Conservation (phyloP, 2,329 filamentous ascomycete species). For the Colletotrichum falcatum region DNA sequence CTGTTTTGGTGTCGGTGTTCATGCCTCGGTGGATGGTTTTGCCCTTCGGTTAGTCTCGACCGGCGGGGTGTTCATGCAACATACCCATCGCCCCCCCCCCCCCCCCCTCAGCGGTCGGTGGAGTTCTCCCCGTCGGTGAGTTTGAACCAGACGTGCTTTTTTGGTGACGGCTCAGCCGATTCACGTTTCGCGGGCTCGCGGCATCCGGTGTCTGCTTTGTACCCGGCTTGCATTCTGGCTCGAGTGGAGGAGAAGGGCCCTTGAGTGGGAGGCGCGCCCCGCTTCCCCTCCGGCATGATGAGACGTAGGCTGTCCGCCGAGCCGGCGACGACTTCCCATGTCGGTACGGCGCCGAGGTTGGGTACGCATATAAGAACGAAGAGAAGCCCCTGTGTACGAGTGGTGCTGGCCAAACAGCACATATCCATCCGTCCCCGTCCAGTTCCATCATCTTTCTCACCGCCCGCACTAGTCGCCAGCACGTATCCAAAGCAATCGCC, state of each 20-base stretch:
- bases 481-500: not conserved
- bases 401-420: not conserved
- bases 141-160: not conserved
- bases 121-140: conserved; percentile 5
- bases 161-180: not conserved
- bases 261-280: not conserved
- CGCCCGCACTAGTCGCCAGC: not conserved
- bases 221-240: not conserved
- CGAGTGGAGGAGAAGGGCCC: not conserved
- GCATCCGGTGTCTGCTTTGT: not conserved
- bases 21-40: conserved; percentile 18
- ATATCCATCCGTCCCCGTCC: not conserved
- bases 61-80: not conserved
- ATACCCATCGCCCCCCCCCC: not conserved
- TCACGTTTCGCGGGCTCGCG: not conserved
- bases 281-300: conserved; percentile 14
- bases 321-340: conserved; percentile 11
- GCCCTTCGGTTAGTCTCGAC: conserved; percentile 4
- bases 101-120: conserved; percentile 17
- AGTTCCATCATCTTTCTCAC: not conserved
- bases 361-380: conserved; percentile 13
- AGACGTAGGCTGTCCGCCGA: conserved; percentile 22
- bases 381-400: not conserved
- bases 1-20: not conserved
- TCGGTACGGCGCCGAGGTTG: conserved; percentile 2